A percentile compares a stretch with the other conserved stretches of the same genome.
These are phyloP conservation scores for Butyriboletus loyo DNA, from an alignment of 768 basidiomycete genomes.

Conservation along the genomic window DNA sequence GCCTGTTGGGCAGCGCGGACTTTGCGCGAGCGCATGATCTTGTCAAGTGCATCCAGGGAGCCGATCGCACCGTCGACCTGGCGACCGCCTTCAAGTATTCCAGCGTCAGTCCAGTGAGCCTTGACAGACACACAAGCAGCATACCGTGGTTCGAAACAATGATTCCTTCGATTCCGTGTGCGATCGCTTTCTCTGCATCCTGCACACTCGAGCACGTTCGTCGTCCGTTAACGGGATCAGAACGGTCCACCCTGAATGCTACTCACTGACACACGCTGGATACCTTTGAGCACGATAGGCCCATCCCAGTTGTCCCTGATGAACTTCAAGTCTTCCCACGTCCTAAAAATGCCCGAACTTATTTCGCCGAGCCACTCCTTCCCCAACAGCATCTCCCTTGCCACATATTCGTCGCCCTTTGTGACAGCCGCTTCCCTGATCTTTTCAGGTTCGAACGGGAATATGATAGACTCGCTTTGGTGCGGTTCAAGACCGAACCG, in stretches of 20 bases:
- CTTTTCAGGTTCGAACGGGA: constrained; percentile 57
- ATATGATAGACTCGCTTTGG: constrained; percentile 39
- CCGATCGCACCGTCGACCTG: constrained; percentile 80
- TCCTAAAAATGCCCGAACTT: constrained; percentile 58
- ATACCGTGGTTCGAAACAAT: constrained; percentile 44
- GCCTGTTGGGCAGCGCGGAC: constrained; percentile 55
- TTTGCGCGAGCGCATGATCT: constrained; percentile 60
- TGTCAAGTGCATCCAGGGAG: constrained; percentile 68
- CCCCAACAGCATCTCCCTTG: constrained; percentile 44
- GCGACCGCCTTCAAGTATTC: constrained; percentile 51
- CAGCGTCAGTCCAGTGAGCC: background rate
- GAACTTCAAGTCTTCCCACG: constrained; percentile 72
- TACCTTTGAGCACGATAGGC: constrained; percentile 74
- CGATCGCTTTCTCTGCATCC: constrained; percentile 53
- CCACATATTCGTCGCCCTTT: constrained; percentile 48
- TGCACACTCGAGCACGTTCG: background rate
- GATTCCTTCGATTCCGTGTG: constrained; percentile 42
- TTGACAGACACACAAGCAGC: background rate
- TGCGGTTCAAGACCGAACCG: constrained; percentile 44
- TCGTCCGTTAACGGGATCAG: background rate
- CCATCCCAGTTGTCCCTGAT: constrained; percentile 75
- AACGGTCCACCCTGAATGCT: background rate
- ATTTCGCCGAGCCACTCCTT: constrained; percentile 59
- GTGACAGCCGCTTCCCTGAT: constrained; percentile 37
- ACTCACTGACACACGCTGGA: constrained; percentile 59